These are phyloP conservation scores for Candida namnaoensis DNA, from an alignment of 805 yeast species.

Conservation along the genomic window DNA sequence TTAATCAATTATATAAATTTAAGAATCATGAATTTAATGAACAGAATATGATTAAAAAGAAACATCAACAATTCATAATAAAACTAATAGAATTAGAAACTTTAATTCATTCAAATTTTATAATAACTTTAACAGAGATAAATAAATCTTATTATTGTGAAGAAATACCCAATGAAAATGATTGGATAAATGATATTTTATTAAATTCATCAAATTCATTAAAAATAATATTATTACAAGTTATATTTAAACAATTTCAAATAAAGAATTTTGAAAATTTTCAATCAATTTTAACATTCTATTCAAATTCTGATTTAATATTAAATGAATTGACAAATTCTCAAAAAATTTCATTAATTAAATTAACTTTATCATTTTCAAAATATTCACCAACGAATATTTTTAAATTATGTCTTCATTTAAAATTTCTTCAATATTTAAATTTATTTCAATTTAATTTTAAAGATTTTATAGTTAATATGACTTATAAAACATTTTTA, in stretches of 20 bases:
- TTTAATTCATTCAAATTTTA: conserved; percentile 3
- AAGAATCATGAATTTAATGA: conserved; percentile 1
- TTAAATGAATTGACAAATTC: conserved; percentile 1
- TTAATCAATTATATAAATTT: conserved; percentile 12
- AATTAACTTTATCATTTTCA: conserved; percentile 11
- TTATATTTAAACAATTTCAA: conserved; percentile 14
- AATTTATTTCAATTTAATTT: conserved; percentile 8
- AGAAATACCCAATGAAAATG: background rate
- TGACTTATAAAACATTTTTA: conserved; percentile 3
- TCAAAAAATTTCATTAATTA: conserved; percentile 9
- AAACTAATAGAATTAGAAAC: conserved; percentile 15
- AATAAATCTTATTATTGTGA: background rate
- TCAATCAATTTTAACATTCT: conserved; percentile 4
- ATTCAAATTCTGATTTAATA: background rate
- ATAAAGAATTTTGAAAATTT: conserved; percentile 3
- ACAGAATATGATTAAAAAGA: conserved; percentile 4
- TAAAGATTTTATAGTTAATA: conserved; percentile 10
- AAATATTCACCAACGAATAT: conserved; percentile 7
- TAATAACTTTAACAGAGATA: conserved; percentile 2
- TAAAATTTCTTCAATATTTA: conserved; percentile 13
- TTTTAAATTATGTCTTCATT: conserved; percentile 12
- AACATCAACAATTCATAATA: conserved; percentile 13
- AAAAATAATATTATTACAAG: conserved; percentile 13
- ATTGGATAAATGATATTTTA: background rate
- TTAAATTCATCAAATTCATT: conserved; percentile 1